phyloP scores from a whole-genome alignment of 2,329 filamentous ascomycete genomes.

The Aspergillus sp. region DNA sequence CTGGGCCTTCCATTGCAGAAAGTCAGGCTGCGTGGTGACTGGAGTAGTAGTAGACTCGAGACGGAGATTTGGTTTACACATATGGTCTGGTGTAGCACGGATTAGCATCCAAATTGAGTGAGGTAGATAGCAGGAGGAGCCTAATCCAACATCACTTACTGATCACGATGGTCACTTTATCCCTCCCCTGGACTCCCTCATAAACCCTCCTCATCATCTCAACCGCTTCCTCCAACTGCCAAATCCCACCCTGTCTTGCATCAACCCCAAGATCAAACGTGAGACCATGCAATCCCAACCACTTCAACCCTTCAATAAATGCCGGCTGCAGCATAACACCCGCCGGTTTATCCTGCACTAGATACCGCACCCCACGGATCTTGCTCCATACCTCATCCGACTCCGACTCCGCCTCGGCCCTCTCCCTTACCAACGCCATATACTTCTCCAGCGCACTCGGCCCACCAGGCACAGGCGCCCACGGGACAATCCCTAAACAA shows the following conservation, averaged over 20 bases:
- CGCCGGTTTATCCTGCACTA: constrained; percentile 73
- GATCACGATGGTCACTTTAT: constrained; percentile 70
- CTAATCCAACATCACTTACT: constrained; percentile 9
- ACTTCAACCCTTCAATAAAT: constrained; percentile 66
- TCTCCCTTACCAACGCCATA: constrained; percentile 58
- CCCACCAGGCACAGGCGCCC: constrained; percentile 77
- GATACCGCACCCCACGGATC: constrained; percentile 77
- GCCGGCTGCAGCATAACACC: constrained; percentile 63
- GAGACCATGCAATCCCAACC: constrained; percentile 63
- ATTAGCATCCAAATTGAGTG: constrained; percentile 2
- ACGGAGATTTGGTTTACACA: constrained; percentile 81
- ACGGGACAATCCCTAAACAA: constrained; percentile 73
- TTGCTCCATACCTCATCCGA: constrained; percentile 65
- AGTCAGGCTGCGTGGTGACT: constrained; percentile 51
- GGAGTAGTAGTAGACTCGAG: constrained; percentile 56
- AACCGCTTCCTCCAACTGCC: constrained; percentile 70
- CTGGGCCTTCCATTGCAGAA: constrained; percentile 67
- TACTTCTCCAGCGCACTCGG: constrained; percentile 63
- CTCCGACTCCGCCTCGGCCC: constrained; percentile 26
- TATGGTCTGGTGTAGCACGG: constrained; percentile 62
- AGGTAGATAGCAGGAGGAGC: background rate
- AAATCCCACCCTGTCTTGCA: constrained; percentile 70
- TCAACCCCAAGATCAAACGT: constrained; percentile 85
- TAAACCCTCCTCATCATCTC: constrained; percentile 70
- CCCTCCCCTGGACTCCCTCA: constrained; percentile 52